Evolutionary conservation across 2,329 filamentous ascomycete species (phyloP), one percentile per base, ranked within the genome.

Genomic region (Apiospora hydei): DNA sequence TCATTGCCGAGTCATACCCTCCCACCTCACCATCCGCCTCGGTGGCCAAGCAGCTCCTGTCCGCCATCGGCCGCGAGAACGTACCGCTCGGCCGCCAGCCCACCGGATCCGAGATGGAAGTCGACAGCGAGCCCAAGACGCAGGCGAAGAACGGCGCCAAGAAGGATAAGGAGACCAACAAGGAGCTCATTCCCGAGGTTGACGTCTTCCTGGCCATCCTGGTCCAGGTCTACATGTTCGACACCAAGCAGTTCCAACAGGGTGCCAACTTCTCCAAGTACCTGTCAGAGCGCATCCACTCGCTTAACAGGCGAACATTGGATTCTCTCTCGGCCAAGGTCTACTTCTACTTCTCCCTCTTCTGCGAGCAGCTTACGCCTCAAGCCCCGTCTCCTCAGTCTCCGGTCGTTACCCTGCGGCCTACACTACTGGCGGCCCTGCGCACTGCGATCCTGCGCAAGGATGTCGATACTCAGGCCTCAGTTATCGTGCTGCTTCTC

Each of bases 271-370:
- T 98, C 84, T 98, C 96, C 43, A 90, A 90, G 76, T 90, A 91
- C 77, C 88, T 99, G 70, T 91, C 95, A 69, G 93, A 96, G 80
- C 92, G 93, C 80, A 92, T 98, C 81, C 94, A 97, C 79, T 88
- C 91, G 70, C 88, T 97, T 81, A 99, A 99, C 87, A 93, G 96
- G 74, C 92, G 96, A 78, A 98, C 96, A 34, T 87, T 99, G 74
- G 96, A 99, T 83, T 95, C 95, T 69, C 90, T 99, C 72, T 94
- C 95, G 72, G 95, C 96, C 76, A 97, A 97, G 84, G 95, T 96
- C 75, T 99, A 98, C 88, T 98, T 98, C 85, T 99, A 99, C 88
- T 98, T 94, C 85, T 94, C 94, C 34, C 88, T 98, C 78, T 98
- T 98, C 87, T 94, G 93, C 85, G 96, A 99, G 88, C 92, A 97